phyloP scores from a whole-genome alignment of 148 eudicot genomes.

The Amaranthus palmeri region DNA sequence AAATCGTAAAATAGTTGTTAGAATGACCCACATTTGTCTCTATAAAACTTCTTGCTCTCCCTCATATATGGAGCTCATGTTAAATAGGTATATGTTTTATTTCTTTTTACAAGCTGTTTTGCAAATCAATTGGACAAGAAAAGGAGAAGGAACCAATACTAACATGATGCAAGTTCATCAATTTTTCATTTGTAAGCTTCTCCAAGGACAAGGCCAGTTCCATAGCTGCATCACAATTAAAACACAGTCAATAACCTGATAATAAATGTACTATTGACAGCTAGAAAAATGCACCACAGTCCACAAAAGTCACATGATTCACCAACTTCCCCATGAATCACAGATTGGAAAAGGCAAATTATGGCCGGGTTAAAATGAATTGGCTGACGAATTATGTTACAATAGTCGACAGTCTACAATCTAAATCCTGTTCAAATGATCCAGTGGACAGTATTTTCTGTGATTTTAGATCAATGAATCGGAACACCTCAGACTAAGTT shows the following conservation, averaged over 20 bases:
- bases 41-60: too few species aligned
- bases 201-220: conserved; percentile 92
- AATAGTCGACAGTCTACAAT: too few species aligned
- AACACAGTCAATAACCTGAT: neutral
- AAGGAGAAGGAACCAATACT: conserved; percentile 12
- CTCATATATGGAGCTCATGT: too few species aligned
- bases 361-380: too few species aligned
- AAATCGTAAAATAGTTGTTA: conserved; percentile 1
- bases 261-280: too few species aligned
- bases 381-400: too few species aligned
- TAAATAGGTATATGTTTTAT: too few species aligned
- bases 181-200: conserved; percentile 85
- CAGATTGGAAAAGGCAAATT: too few species aligned
- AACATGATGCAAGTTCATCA: conserved; percentile 72
- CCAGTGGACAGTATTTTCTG: neutral
- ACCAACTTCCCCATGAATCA: neutral
- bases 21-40: neutral
- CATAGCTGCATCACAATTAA: conserved; percentile 53
- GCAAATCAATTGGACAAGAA: neutral
- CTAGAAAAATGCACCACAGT: neutral
- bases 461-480: neutral
- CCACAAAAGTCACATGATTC: neutral
- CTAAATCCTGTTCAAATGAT: neutral
- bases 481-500: neutral
- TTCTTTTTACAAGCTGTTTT: too few species aligned